Evolutionary conservation across 352 stramenopile species (phyloP).

Genomic region (Pilasporangium apinafurcum): DNA sequence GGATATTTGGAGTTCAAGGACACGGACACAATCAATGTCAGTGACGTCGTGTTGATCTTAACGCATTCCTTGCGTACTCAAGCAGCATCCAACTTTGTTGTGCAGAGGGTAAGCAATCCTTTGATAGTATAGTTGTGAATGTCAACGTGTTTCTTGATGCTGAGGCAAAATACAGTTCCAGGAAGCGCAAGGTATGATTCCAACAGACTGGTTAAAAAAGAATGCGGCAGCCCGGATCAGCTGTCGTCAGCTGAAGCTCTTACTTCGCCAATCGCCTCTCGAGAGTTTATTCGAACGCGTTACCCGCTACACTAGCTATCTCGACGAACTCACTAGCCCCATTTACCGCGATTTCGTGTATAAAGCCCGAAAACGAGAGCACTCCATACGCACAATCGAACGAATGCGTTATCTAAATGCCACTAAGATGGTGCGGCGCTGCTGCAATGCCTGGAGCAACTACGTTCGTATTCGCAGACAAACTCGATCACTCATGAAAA

Average conservation of each 20-base stretch:
- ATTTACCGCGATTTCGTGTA: constrained; percentile 52
- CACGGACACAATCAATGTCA: constrained; percentile 17
- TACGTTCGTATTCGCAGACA: constrained; percentile 22
- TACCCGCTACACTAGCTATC: constrained; percentile 32
- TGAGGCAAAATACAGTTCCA: constrained; percentile 21
- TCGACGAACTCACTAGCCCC: constrained; percentile 49
- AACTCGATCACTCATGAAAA: constrained; percentile 21
- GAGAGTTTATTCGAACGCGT: constrained; percentile 27
- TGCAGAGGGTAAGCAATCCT: constrained; percentile 32
- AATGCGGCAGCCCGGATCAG: constrained; percentile 33
- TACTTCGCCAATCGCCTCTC: constrained; percentile 40
- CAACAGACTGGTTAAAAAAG: constrained; percentile 16
- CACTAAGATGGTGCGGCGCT: constrained; percentile 28
- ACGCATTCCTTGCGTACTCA: constrained; percentile 48
- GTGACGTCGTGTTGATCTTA: constrained; percentile 42
- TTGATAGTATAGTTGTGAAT: neutral
- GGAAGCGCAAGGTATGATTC: constrained; percentile 33
- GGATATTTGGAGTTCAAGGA: constrained; percentile 44
- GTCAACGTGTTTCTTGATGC: neutral
- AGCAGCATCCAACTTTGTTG: constrained; percentile 36
- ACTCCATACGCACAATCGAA: constrained; percentile 40
- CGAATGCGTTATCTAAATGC: constrained; percentile 43
- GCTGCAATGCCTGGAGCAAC: constrained; percentile 31
- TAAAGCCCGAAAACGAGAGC: constrained; percentile 30
- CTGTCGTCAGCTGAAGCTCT: constrained; percentile 29